These are phyloP conservation scores for Penicillium canescens DNA, from an alignment of 495 filamentous ascomycete species.

Conservation along the genomic window DNA sequence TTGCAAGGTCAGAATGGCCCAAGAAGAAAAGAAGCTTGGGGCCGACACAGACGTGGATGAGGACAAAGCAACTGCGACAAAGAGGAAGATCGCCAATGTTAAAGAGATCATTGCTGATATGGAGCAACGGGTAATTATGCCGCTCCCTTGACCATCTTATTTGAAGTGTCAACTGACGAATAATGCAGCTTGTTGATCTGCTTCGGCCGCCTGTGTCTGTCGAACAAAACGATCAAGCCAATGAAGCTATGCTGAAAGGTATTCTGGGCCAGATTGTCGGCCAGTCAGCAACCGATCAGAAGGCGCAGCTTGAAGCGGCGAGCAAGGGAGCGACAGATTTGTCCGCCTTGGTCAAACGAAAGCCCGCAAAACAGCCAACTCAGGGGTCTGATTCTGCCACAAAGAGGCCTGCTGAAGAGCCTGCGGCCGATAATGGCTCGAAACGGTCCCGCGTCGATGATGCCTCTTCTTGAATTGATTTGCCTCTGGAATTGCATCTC, in stretches of 20 bases:
- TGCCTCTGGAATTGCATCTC: neutral
- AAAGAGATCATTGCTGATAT: slow-evolving; percentile 87
- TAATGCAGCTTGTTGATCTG: slow-evolving; percentile 69
- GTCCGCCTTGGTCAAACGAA: slow-evolving; percentile 76
- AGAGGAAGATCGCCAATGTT: slow-evolving; percentile 72
- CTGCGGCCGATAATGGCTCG: slow-evolving; percentile 17
- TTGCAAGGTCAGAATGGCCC: slow-evolving; percentile 71
- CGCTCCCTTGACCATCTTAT: neutral
- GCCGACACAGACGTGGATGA: slow-evolving; percentile 52
- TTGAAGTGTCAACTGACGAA: slow-evolving; percentile 17
- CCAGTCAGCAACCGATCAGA: slow-evolving; percentile 59
- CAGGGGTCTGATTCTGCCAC: slow-evolving; percentile 11
- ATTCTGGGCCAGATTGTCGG: slow-evolving; percentile 74
- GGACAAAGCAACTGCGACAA: slow-evolving; percentile 52
- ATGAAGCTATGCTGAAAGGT: slow-evolving; percentile 57
- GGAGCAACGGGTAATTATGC: slow-evolving; percentile 68
- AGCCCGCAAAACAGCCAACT: slow-evolving; percentile 43
- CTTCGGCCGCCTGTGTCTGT: slow-evolving; percentile 68
- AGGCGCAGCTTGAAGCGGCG: slow-evolving; percentile 71
- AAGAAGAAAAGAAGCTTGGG: slow-evolving; percentile 67
- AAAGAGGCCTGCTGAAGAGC: slow-evolving; percentile 34
- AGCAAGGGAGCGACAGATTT: slow-evolving; percentile 82
- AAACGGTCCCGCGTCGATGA: slow-evolving; percentile 34
- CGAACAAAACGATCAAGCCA: slow-evolving; percentile 48
- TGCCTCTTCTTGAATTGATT: slow-evolving; percentile 6